Evolutionary conservation across 352 stramenopile species (phyloP).

Genomic region (Pythium phragmiticola): DNA sequence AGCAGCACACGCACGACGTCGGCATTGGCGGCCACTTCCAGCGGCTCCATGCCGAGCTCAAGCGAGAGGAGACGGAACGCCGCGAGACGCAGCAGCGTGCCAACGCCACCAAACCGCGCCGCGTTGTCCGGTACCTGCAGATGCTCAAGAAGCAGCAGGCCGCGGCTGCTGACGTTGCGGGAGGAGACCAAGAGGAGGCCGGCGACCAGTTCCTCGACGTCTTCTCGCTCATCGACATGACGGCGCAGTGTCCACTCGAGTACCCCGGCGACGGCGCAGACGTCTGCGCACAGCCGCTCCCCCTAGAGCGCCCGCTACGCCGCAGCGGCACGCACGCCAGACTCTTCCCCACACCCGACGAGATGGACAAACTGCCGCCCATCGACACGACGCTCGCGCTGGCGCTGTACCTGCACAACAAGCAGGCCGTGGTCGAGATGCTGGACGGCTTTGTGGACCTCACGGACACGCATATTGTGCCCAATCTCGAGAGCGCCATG

Average conservation of each 20-base stretch:
- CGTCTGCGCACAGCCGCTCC: slow-evolving; percentile 29
- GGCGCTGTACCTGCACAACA: slow-evolving; percentile 62
- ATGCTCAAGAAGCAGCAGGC: slow-evolving; percentile 1
- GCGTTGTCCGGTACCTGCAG: neutral
- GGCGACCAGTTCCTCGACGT: slow-evolving; percentile 12
- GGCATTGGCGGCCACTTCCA: slow-evolving; percentile 69
- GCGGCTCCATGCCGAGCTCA: slow-evolving; percentile 51
- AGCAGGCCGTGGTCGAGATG: slow-evolving; percentile 62
- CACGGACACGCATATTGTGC: slow-evolving; percentile 47
- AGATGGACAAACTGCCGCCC: slow-evolving; percentile 55
- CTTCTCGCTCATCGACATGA: slow-evolving; percentile 19
- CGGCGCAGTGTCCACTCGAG: slow-evolving; percentile 30
- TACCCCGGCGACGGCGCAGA: slow-evolving; percentile 37
- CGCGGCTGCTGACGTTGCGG: neutral
- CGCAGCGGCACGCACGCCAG: slow-evolving; percentile 17
- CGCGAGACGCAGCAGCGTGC: slow-evolving; percentile 15
- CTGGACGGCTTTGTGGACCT: slow-evolving; percentile 65
- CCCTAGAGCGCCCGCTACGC: neutral
- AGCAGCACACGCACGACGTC: slow-evolving; percentile 33
- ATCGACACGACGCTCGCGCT: slow-evolving; percentile 57
- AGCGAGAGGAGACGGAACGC: slow-evolving; percentile 21
- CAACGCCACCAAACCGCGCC: neutral
- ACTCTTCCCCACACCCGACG: slow-evolving; percentile 47
- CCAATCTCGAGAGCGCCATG: slow-evolving; percentile 41
- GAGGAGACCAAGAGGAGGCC: slow-evolving; percentile 22